Base-by-base conservation (phyloP, 2,329 filamentous ascomycete species). In the Aureobasidium sp. region DNA sequence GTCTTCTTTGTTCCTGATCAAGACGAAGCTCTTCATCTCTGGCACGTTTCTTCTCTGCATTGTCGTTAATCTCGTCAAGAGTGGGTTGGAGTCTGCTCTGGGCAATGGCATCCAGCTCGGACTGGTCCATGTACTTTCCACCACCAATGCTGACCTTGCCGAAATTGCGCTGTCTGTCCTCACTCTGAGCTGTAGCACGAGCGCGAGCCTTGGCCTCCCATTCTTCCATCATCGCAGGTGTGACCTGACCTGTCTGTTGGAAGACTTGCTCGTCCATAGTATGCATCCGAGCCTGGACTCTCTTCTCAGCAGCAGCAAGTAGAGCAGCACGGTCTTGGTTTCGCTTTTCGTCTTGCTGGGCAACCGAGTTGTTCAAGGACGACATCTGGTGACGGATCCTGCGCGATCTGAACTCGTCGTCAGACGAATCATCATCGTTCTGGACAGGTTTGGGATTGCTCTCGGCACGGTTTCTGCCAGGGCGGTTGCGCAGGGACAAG, bases 261-360 rank as follows among this genome's bases (percentile, higher is more conserved):
- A 86, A 90, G 13, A 95, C 83, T 67, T 85, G 86, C 70, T 92
- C 84, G 62, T 97, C 93, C 79, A 96, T 91, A 42, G 81, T 83
- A 63, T 88, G 84, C 65, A 96, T 81, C 43, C 83, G 84, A 21
- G 85, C 85, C 65, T 86, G 84, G n/a, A 96, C 93, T 65, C 95
- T 95, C 46, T 88, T 85, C 69, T 92, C 88, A 1, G 93, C 93
- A 3, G 85, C 85, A 10, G 87, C 87, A 64, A 96, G 78, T 1
- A 97, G 77, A 1, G 82, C 79, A 59, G 88, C 87, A 13, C 90
- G 86, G 66, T 96, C 92, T 45, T 83, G 80, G 61, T 86, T 80
- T 43, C 88, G 82, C 73, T 93, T 93, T 68, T 86, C 83, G 67
- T 94, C 89, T 1, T 90, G 82, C 64, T 86, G 79, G 1, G 82